Base-by-base conservation (phyloP, 2,329 filamentous ascomycete species). In the Fusarium lateritium region DNA sequence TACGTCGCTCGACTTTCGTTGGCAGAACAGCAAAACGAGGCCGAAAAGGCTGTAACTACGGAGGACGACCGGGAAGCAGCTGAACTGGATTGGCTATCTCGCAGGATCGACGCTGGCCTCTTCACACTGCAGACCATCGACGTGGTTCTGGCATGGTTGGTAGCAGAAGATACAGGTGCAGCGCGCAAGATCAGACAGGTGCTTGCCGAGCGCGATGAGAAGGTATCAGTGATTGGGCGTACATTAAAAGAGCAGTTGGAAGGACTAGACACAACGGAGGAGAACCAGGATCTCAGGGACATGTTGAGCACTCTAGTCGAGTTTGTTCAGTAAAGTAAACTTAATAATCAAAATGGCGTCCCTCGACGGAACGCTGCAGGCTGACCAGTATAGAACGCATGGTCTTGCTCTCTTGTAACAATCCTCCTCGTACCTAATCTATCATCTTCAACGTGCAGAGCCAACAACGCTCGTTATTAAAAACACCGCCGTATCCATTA, bases 121-220 rank as follows among this genome's bases (percentile, higher is more conserved):
- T 97, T 93, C 77, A 91, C 88, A 26, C 80, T 98, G 56, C 94
- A 97, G 81, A 92, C 89, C 4, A 88, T 96, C 45, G 95, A 98
- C 81, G 86, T 94, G 1, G 88, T 96, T 31, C 80, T 99, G 31
- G 93, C 94, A 14, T 99, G 96, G 96, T 84, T 98, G 33, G 86
- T 94, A 9, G 96, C 94, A 1, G 96, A 99, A 80, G 96, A 99
- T 74, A 85, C 84, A 34, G 94, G 93, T 0, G 92, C 93, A 2
- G 88, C 85, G 72, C 83, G 81, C 57, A 91, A 85, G 73, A 89
- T 97, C 33, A 79, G 84, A 50, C 80, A 84, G 22, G 79, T 92
- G 6, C 80, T 98, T 40, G 88, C 86, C 1, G 91, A 93, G 63
- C 84, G 86, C 21, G 92, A 92, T 70, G 91, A 93, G 75, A 83